phyloP scores from a whole-genome alignment of 257 asterid species.

The Handroanthus guayacan region DNA sequence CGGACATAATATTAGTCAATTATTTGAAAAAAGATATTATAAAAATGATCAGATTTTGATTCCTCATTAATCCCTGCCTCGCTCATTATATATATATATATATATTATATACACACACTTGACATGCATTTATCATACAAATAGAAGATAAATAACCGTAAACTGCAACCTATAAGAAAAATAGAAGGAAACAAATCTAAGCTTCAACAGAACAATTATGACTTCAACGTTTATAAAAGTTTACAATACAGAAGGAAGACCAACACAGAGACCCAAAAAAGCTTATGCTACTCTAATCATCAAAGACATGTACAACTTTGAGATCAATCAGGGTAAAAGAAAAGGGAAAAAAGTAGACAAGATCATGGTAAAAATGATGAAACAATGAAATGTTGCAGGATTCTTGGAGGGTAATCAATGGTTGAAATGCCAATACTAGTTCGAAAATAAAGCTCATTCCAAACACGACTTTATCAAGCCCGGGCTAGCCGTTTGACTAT shows the following conservation, averaged over 20 bases:
- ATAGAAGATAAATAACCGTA: neutral
- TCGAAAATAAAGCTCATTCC: neutral
- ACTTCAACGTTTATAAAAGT: neutral
- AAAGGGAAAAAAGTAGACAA: neutral
- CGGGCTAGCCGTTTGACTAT: constrained; percentile 48
- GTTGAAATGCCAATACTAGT: neutral
- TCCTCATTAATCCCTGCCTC: too few relatives aligned
- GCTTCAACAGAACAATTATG: neutral
- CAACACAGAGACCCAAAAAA: neutral
- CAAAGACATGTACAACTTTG: constrained; percentile 9
- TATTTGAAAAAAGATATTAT: too few relatives aligned
- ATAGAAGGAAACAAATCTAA: neutral
- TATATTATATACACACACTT: too few relatives aligned
- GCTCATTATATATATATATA: too few relatives aligned
- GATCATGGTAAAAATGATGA: neutral
- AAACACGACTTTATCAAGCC: constrained; percentile 48
- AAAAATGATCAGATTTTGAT: too few relatives aligned
- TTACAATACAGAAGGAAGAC: constrained; percentile 13
- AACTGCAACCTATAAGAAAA: neutral
- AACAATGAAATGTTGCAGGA: neutral
- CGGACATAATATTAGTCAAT: too few relatives aligned
- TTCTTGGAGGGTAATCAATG: neutral
- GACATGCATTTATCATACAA: too few relatives aligned
- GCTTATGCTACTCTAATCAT: neutral
- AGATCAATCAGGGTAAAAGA: neutral